These are phyloP conservation scores for Gomphus sp. DNA, from an alignment of 1,284 basidiomycete species.

Conservation along the genomic window DNA sequence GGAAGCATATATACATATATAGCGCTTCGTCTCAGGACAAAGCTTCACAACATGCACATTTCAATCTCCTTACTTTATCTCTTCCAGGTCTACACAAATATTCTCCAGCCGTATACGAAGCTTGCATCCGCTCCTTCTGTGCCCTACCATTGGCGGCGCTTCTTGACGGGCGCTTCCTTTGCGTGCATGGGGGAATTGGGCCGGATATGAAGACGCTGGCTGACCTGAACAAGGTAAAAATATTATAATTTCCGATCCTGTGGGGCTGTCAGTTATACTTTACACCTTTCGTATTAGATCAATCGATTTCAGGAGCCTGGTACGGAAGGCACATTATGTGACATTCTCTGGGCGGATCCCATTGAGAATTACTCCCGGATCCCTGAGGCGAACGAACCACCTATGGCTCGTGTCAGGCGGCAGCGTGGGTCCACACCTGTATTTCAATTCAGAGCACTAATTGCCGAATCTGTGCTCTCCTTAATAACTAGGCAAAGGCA, in stretches of 20 bases:
- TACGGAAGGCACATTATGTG: constrained; percentile 87
- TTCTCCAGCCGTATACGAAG: constrained; percentile 78
- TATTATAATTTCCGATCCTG: not conserved
- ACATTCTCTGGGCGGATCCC: constrained; percentile 92
- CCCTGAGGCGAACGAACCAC: constrained; percentile 1
- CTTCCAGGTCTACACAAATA: constrained; percentile 85
- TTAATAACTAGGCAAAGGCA: constrained; percentile 42
- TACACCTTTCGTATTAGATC: constrained; percentile 39
- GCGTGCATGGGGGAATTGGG: constrained; percentile 94
- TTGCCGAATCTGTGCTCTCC: not conserved
- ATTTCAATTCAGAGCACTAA: constrained; percentile 13
- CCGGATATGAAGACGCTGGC: constrained; percentile 80
- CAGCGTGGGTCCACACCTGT: not conserved
- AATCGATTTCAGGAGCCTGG: constrained; percentile 94
- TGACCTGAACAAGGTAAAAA: constrained; percentile 66
- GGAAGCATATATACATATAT: not conserved
- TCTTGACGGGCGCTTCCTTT: constrained; percentile 96
- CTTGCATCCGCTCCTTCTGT: constrained; percentile 87
- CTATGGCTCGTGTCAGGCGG: not conserved
- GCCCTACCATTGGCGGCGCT: constrained; percentile 87
- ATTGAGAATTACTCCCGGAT: constrained; percentile 51
- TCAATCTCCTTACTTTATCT: not conserved
- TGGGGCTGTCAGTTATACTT: not conserved
- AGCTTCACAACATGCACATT: not conserved
- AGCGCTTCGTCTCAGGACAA: not conserved